Conservation (phyloP, 2,329 filamentous ascomycete species). For the Colletotrichum viniferum region DNA sequence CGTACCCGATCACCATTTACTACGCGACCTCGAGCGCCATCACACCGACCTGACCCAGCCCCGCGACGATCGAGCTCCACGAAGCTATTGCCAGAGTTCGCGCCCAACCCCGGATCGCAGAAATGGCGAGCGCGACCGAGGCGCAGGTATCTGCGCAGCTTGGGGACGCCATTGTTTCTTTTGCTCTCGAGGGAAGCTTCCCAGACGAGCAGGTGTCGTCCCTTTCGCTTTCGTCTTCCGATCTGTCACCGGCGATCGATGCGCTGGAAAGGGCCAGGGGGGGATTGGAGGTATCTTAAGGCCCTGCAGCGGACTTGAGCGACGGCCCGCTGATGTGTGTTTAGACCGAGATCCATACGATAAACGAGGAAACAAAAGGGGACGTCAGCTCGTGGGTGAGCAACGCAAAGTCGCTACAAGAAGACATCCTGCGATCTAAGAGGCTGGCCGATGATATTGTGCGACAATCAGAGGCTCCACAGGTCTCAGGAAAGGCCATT, state of each 20-base stretch:
- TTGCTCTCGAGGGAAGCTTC: constrained; percentile 44
- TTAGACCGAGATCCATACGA: constrained; percentile 72
- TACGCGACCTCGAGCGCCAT: background rate
- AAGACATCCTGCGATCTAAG: constrained; percentile 83
- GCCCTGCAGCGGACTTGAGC: background rate
- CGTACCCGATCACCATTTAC: background rate
- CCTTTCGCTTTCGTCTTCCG: constrained; percentile 40
- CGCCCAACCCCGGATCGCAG: background rate
- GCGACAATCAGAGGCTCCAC: constrained; percentile 71
- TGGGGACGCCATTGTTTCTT: constrained; percentile 44
- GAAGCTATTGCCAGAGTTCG: background rate
- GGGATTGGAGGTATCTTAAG: constrained; percentile 41
- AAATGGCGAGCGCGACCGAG: constrained; percentile 35
- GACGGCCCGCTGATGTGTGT: background rate
- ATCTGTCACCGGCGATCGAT: constrained; percentile 43
- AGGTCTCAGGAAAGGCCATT: constrained; percentile 56
- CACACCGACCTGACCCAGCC: background rate
- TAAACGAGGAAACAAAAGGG: constrained; percentile 77
- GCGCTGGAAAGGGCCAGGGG: constrained; percentile 39
- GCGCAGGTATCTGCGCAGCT: constrained; percentile 31
- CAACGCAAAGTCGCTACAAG: constrained; percentile 83
- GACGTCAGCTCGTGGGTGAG: constrained; percentile 87
- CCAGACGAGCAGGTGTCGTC: constrained; percentile 41
- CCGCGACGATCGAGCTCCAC: background rate
- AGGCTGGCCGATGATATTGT: constrained; percentile 82